phyloP scores from a whole-genome alignment of 2,329 filamentous ascomycete genomes.

The Trichoderma simmonsii region DNA sequence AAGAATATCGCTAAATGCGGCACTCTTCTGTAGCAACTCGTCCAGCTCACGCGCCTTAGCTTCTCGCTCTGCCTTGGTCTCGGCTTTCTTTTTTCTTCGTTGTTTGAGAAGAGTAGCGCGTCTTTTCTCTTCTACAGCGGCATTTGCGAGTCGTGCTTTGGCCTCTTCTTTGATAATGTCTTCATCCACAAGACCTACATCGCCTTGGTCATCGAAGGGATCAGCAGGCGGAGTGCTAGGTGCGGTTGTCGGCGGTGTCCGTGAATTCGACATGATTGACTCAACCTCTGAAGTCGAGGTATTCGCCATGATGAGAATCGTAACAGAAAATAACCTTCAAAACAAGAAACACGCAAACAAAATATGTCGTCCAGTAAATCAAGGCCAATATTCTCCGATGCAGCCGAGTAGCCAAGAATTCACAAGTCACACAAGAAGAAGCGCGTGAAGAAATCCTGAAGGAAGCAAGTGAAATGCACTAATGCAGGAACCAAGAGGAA shows the following conservation, averaged over 20 bases:
- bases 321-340: not conserved
- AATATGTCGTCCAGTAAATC: not conserved
- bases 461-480: not conserved
- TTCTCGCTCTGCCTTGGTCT: slow-evolving; percentile 54
- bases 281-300: slow-evolving; percentile 33
- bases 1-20: slow-evolving; percentile 59
- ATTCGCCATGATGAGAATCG: slow-evolving; percentile 27
- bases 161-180: slow-evolving; percentile 38
- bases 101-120: slow-evolving; percentile 39
- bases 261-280: slow-evolving; percentile 31
- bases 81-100: slow-evolving; percentile 46
- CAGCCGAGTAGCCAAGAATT: not conserved
- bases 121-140: slow-evolving; percentile 48
- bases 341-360: not conserved
- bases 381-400: not conserved
- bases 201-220: slow-evolving; percentile 19
- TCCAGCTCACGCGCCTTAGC: slow-evolving; percentile 59
- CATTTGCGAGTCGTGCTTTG: slow-evolving; percentile 35
- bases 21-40: slow-evolving; percentile 56
- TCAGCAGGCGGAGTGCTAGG: slow-evolving; percentile 37
- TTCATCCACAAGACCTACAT: slow-evolving; percentile 25
- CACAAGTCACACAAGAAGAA: not conserved
- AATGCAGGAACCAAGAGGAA: not conserved
- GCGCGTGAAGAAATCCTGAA: not conserved
- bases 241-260: slow-evolving; percentile 32